These are phyloP conservation scores for Mortierella sp. DNA, from an alignment of 371 early-diverging fungal species.

Conservation along the genomic window DNA sequence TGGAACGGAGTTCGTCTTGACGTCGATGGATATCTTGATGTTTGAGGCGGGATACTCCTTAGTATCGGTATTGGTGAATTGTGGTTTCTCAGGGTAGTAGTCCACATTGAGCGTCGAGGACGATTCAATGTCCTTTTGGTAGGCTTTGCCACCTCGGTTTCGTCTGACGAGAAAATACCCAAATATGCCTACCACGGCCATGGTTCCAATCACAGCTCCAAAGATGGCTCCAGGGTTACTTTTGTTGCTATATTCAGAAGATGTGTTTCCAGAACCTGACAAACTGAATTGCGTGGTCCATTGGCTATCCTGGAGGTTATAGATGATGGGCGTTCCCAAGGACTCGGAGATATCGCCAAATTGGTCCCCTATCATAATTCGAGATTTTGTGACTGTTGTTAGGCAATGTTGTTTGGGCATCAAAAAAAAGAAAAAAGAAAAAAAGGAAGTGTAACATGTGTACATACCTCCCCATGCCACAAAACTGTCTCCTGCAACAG, in stretches of 20 bases:
- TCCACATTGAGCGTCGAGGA: not conserved
- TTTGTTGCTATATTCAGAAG: not conserved
- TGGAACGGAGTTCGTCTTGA: not conserved
- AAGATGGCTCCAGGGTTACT: not conserved
- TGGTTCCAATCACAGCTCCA: not conserved
- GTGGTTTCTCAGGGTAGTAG: not conserved
- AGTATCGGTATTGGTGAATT: not conserved
- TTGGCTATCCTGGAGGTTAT: slow-evolving; percentile 5
- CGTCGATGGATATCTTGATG: not conserved
- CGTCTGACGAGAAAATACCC: not conserved
- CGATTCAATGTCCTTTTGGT: not conserved
- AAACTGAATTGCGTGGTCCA: slow-evolving; percentile 8
- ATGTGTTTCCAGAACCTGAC: not conserved
- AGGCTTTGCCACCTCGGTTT: not conserved
- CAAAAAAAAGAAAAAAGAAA: not conserved
- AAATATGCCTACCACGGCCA: not conserved
- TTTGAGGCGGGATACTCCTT: not conserved
- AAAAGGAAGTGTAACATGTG: not conserved
- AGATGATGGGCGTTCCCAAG: slow-evolving; percentile 1
- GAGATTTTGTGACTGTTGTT: not conserved
- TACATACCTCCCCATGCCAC: slow-evolving; percentile 20
- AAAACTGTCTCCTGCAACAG: slow-evolving; percentile 4
- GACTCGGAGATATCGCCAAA: not conserved
- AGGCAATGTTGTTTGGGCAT: not conserved
- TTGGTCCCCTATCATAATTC: not conserved